A percentile compares a stretch with the other conserved stretches of the same genome.
phyloP scores from a whole-genome alignment of 2,329 filamentous ascomycete species.

The Apiospora marii region DNA sequence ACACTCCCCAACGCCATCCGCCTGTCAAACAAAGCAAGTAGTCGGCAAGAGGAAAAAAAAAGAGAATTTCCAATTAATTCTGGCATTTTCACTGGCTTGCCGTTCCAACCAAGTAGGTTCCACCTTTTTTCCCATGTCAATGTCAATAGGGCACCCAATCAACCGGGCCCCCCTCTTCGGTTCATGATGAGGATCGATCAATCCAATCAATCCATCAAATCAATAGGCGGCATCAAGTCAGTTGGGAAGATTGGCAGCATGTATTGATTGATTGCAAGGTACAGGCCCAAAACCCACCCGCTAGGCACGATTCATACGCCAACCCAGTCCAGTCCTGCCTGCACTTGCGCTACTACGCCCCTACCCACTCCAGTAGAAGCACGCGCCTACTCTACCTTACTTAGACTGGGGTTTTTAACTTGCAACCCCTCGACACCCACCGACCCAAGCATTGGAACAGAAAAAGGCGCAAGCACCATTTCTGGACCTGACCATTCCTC shows the following conservation, averaged over 20 bases:
- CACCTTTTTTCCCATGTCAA: not conserved
- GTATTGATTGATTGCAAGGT: slow-evolving; percentile 12
- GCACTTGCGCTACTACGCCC: not conserved
- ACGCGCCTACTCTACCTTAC: slow-evolving; percentile 9
- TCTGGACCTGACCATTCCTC: slow-evolving; percentile 20
- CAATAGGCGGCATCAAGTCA: not conserved
- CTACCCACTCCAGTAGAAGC: not conserved
- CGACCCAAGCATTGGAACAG: not conserved
- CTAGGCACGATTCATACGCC: slow-evolving; percentile 16
- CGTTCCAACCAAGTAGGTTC: slow-evolving; percentile 1
- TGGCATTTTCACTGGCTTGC: not conserved
- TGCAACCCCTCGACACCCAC: slow-evolving; percentile 19
- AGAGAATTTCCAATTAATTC: slow-evolving; percentile 10
- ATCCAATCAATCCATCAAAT: slow-evolving; percentile 12
- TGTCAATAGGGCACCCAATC: slow-evolving; percentile 6
- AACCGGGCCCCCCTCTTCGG: not conserved
- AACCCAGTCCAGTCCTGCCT: slow-evolving; percentile 1
- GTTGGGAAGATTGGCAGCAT: not conserved
- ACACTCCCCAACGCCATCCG: slow-evolving; percentile 15
- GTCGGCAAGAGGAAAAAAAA: not conserved
- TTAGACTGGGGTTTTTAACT: not conserved
- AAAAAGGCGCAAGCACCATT: slow-evolving; percentile 20
- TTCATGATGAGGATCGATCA: not conserved
- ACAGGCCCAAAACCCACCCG: not conserved
- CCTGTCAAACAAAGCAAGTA: slow-evolving; percentile 22